Base-by-base conservation (phyloP, 345 rosid genomes). In the Populus pruinosa region DNA sequence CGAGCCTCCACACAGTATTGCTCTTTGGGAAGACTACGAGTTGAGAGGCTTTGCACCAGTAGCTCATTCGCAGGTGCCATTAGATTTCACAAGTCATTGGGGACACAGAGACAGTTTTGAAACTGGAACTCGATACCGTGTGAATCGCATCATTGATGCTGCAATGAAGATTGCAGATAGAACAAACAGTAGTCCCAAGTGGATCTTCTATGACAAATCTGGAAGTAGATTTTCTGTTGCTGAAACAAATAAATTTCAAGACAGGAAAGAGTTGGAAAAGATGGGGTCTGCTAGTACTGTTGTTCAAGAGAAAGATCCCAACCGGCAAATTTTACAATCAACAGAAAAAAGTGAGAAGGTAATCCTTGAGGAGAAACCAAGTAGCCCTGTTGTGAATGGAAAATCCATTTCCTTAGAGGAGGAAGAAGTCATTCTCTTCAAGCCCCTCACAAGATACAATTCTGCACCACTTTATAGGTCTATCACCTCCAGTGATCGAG, bases 21-120 rank as follows among this genome's bases (percentile, higher is more conserved):
- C 93, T 83, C 87, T 93, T 13, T 95, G 99, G 98, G 99, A 93
- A 86, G 98, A 95, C 84, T 88, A 89, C 31, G 96, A 95, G 79
- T 84, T 95, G 79, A 87, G 91, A 77, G 94, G 94, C 50, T 90
- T 91, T 86, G 85, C 88, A 67, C 91, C 98, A 59, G 69, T 90
- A 76, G 90, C 87, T 73, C 80, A 61, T 73, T 47, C 76, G 8
- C 96, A 91, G 44, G 77, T 5, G 5, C 77, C 73, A 27, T 71
- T 88, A 67, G 92, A 93, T 83, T 95, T 91, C 87, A 84, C 94
- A 69, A 82, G 79, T 86, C 72, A 84, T 9, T 61, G 77, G 76
- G 89, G 76, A 68, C 75, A 82, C 39, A 73, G 72, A 18, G 87
- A 85, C 41, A 79, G 83, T 80, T 90, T 39, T 55, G 84, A 86